phyloP scores from a whole-genome alignment of 306 rosid species.

The Citrullus amarus region DNA sequence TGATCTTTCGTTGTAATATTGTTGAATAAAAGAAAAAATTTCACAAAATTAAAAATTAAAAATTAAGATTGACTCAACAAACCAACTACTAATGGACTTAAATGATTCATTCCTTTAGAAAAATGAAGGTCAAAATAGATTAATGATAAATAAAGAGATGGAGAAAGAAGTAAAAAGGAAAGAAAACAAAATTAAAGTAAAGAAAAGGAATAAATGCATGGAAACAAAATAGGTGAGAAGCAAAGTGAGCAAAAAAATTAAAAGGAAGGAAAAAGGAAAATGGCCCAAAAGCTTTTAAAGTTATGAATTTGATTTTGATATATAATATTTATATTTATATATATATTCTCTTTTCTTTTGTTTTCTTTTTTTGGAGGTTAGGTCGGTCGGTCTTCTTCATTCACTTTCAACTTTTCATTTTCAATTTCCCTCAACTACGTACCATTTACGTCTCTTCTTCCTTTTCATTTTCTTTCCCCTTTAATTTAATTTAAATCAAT shows the following conservation, averaged over 20 bases:
- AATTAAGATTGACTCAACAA: too few species aligned
- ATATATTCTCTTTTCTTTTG: too few species aligned
- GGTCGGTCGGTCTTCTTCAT: not conserved
- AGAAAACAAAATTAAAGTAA: not conserved
- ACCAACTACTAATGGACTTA: too few species aligned
- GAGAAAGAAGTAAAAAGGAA: not conserved
- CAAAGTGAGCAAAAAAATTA: not conserved
- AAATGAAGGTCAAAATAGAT: not conserved
- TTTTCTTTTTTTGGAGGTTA: not conserved
- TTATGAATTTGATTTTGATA: not conserved
- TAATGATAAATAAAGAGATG: not conserved
- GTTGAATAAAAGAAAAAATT: too few species aligned
- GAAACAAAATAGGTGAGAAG: not conserved
- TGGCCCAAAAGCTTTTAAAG: not conserved
- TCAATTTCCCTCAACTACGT: slow-evolving; percentile 7
- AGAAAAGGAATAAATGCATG: not conserved
- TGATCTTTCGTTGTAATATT: too few species aligned
- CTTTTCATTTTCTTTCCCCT: not conserved
- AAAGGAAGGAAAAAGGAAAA: not conserved
- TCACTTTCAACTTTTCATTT: slow-evolving; percentile 3
- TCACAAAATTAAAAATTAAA: too few species aligned
- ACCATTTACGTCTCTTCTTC: not conserved
- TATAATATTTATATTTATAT: too few species aligned
- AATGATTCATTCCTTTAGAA: too few species aligned
- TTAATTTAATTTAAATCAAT: not conserved